Conservation (phyloP, 805 yeast species). For the Pichia paraexigua region DNA sequence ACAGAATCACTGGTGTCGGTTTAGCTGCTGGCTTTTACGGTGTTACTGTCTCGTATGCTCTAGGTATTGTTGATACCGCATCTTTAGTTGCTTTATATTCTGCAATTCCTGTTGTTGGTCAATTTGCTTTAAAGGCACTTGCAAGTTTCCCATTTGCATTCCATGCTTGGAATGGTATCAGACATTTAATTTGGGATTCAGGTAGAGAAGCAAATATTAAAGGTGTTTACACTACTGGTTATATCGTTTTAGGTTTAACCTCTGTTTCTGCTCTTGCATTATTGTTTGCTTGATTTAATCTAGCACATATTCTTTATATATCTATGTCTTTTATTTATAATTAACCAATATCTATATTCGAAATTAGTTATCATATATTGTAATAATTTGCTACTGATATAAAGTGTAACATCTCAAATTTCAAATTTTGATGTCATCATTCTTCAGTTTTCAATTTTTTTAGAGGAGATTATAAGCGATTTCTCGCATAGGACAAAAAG, state of each 20-base stretch:
- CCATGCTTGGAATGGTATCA: constrained; percentile 80
- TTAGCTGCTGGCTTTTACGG: constrained; percentile 75
- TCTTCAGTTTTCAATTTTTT: too few relatives aligned
- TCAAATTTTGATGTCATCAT: too few relatives aligned
- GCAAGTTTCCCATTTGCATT: constrained; percentile 79
- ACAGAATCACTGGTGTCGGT: constrained; percentile 82
- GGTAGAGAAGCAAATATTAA: constrained; percentile 72
- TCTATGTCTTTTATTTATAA: background rate
- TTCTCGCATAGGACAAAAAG: too few relatives aligned
- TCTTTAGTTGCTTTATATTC: constrained; percentile 47
- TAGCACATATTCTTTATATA: background rate
- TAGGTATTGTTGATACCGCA: constrained; percentile 52
- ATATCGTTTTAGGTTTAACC: constrained; percentile 64
- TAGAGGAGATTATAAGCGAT: too few relatives aligned
- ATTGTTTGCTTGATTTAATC: constrained; percentile 31
- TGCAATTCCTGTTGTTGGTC: constrained; percentile 54
- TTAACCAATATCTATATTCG: background rate
- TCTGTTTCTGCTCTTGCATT: constrained; percentile 52
- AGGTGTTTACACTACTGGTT: constrained; percentile 92
- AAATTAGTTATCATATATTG: background rate
- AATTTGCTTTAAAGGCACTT: constrained; percentile 57
- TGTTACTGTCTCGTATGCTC: constrained; percentile 68
- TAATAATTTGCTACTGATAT: too few relatives aligned
- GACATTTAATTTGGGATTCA: constrained; percentile 92
- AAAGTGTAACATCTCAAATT: too few relatives aligned